phyloP scores from a whole-genome alignment of 23 red algal genomes.

The Gracilaria gracilis region DNA sequence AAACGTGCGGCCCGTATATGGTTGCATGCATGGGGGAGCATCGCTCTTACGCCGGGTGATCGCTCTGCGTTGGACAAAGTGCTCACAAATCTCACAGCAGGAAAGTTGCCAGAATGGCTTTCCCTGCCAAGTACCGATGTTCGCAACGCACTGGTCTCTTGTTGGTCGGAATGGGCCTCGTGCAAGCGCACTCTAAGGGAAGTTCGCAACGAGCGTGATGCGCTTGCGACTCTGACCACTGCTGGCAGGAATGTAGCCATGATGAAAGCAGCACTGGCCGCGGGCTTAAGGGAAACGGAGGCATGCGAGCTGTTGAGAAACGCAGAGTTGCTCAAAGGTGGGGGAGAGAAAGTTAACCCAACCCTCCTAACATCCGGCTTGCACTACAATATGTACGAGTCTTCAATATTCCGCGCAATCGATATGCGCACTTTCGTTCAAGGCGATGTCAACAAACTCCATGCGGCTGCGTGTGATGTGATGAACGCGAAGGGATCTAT shows the following conservation, averaged over 20 bases:
- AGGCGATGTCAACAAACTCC: not conserved
- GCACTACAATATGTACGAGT: conserved; percentile 47
- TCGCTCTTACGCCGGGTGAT: conserved; percentile 17
- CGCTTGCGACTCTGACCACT: not conserved
- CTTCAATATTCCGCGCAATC: conserved; percentile 42
- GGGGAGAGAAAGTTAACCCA: conserved; percentile 23
- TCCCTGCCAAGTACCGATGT: not conserved
- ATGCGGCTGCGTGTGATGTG: conserved; percentile 38
- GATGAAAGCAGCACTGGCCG: conserved; percentile 10
- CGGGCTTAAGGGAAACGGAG: conserved; percentile 19
- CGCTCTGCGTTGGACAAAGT: not conserved
- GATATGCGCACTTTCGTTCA: conserved; percentile 20
- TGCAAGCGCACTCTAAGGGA: conserved; percentile 34
- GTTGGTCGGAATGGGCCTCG: conserved; percentile 46
- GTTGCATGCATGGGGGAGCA: conserved; percentile 28
- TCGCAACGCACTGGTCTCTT: conserved; percentile 11
- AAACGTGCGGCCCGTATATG: not conserved
- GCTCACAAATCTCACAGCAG: not conserved
- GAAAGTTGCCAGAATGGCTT: conserved; percentile 26
- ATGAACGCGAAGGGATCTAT: conserved; percentile 34
- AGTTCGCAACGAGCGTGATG: conserved; percentile 39
- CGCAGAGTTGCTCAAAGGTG: conserved; percentile 28
- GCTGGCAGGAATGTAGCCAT: not conserved
- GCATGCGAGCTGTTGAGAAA: conserved; percentile 16
- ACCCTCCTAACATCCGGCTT: conserved; percentile 21